Evolutionary conservation across 192 early-diverging fungal species (phyloP).

Genomic region (Pilobolus umbonatus): DNA sequence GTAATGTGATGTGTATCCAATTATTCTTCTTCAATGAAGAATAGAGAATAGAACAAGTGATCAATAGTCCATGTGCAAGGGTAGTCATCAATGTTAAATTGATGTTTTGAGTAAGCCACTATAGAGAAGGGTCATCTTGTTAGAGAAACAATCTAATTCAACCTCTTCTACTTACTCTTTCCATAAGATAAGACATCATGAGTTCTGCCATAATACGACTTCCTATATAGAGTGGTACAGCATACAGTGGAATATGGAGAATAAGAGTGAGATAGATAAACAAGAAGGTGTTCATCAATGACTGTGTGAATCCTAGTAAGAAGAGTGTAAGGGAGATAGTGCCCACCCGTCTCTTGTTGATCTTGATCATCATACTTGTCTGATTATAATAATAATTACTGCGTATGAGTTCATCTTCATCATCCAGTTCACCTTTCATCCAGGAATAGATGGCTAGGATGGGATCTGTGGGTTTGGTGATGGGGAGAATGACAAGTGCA

Average conservation of each 20-base stretch:
- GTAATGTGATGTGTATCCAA: neutral
- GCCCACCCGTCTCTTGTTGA: neutral
- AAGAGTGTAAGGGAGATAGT: neutral
- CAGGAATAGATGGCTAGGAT: neutral
- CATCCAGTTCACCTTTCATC: neutral
- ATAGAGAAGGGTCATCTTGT: neutral
- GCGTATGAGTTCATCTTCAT: neutral
- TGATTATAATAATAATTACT: neutral
- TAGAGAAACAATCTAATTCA: neutral
- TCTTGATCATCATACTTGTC: neutral
- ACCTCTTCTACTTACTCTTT: constrained; percentile 1
- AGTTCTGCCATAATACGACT: neutral
- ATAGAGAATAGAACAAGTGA: constrained; percentile 3
- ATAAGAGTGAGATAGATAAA: neutral
- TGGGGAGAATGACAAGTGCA: constrained; percentile 2
- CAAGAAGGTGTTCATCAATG: constrained; percentile 3
- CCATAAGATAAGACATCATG: constrained; percentile 1
- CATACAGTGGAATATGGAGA: neutral
- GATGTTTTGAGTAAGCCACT: constrained; percentile 3
- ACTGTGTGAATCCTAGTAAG: neutral
- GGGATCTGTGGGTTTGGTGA: constrained; percentile 8
- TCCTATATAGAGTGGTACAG: neutral
- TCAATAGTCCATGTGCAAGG: constrained; percentile 6
- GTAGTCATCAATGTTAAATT: constrained; percentile 9
- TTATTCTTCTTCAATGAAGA: constrained; percentile 1